Conservation (phyloP, 2,329 filamentous ascomycete species). For the Fusarium sarcochroum region DNA sequence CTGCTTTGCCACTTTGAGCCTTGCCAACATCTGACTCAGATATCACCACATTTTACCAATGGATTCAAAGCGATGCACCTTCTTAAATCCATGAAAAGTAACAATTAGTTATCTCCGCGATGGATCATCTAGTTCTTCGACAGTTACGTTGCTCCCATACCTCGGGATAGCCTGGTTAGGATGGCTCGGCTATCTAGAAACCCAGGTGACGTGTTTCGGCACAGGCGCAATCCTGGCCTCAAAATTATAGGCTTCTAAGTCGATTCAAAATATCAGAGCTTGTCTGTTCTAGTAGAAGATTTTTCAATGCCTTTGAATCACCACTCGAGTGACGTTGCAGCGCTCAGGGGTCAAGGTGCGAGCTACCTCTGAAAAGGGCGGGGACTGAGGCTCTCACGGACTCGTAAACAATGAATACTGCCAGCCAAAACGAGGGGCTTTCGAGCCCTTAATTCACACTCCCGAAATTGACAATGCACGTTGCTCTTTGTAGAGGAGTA, state of each 20-base stretch:
- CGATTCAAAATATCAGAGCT: too few relatives aligned
- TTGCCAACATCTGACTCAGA: slow-evolving; percentile 42
- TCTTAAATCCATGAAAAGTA: neutral
- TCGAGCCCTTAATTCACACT: neutral
- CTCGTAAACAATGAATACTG: slow-evolving; percentile 16
- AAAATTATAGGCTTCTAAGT: neutral
- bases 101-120: neutral
- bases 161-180: slow-evolving; percentile 4
- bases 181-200: slow-evolving; percentile 15
- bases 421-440: neutral
- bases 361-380: slow-evolving; percentile 30
- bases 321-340: slow-evolving; percentile 7
- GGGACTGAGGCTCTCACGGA: slow-evolving; percentile 29
- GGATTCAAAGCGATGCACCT: neutral
- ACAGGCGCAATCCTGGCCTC: slow-evolving; percentile 6
- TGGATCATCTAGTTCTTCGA: slow-evolving; percentile 12
- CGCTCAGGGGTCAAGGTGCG: slow-evolving; percentile 30
- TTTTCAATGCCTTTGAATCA: neutral
- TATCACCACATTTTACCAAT: slow-evolving; percentile 9
- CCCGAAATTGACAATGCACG: neutral
- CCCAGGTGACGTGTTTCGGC: slow-evolving; percentile 8
- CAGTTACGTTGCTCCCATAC: slow-evolving; percentile 2
- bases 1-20: slow-evolving; percentile 38
- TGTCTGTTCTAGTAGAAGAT: too few relatives aligned
- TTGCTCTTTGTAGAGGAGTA: too few relatives aligned